A percentile compares a stretch with the other conserved stretches of the same genome.
Conservation (phyloP, 2,329 filamentous ascomycete genomes). For the Cladophialophora immunda region DNA sequence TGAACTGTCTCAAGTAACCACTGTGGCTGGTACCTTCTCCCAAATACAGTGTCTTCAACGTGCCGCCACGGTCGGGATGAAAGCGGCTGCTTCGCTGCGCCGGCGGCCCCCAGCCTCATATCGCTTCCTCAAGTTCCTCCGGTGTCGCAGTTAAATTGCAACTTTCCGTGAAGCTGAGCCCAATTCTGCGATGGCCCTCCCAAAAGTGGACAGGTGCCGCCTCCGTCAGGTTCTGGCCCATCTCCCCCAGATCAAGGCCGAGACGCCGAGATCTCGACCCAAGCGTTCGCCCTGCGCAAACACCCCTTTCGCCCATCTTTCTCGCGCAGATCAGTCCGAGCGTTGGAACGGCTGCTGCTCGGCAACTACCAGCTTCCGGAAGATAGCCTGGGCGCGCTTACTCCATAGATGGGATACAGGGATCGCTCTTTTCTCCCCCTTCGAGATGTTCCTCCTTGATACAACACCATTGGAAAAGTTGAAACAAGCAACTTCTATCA, state of each 20-base stretch:
- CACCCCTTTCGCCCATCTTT: neutral
- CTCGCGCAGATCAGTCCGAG: neutral
- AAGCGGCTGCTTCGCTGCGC: neutral
- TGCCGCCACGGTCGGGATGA: slow-evolving; percentile 1
- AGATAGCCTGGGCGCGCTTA: neutral
- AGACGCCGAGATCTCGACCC: neutral
- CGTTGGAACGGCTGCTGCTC: neutral
- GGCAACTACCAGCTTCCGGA: slow-evolving; percentile 19
- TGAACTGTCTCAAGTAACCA: slow-evolving; percentile 27
- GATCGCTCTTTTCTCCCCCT: slow-evolving; percentile 4
- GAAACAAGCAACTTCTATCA: slow-evolving; percentile 29
- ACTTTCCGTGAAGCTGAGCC: neutral
- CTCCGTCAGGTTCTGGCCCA: slow-evolving; percentile 2
- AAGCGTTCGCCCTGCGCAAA: neutral
- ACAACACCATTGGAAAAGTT: slow-evolving; percentile 26
- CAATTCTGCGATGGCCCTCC: neutral
- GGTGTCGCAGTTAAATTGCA: slow-evolving; percentile 21
- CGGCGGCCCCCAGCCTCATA: slow-evolving; percentile 5
- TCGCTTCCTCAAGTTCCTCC: slow-evolving; percentile 20
- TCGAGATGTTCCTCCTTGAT: slow-evolving; percentile 24
- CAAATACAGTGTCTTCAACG: neutral
- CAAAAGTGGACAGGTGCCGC: neutral
- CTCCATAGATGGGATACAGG: neutral
- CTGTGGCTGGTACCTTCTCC: slow-evolving; percentile 10
- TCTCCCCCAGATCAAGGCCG: slow-evolving; percentile 11